Evolutionary conservation across 2,329 filamentous ascomycete genomes (phyloP).

Genomic region (Parasarocladium wereldwijsianum): DNA sequence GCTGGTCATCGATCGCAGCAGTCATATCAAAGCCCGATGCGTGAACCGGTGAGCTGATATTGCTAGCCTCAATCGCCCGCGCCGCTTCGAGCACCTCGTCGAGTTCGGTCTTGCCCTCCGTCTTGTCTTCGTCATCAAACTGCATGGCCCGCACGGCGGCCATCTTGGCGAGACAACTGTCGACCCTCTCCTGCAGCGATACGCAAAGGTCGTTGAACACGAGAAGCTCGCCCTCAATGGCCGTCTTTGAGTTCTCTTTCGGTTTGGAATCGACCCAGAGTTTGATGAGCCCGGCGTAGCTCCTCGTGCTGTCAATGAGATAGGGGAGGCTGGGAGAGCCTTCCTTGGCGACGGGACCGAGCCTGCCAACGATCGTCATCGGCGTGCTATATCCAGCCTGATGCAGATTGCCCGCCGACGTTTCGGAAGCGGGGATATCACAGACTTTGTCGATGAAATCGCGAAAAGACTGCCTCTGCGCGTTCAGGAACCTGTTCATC

Average conservation of each 20-base stretch:
- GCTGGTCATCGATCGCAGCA: too few relatives aligned
- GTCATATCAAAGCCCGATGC: too few relatives aligned
- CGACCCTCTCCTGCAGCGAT: conserved; percentile 32
- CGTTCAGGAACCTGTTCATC: conserved; percentile 77
- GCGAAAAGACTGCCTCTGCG: conserved; percentile 68
- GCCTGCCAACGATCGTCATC: conserved; percentile 70
- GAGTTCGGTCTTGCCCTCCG: conserved; percentile 16
- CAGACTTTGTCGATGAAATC: conserved; percentile 79
- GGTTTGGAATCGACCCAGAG: conserved; percentile 54
- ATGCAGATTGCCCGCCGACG: conserved; percentile 45
- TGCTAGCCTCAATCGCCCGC: conserved; percentile 20
- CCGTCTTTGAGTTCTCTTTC: conserved; percentile 17
- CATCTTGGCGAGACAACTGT: conserved; percentile 34
- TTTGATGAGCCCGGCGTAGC: conserved; percentile 70
- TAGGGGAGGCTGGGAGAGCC: conserved; percentile 90
- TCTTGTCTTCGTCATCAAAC: not conserved
- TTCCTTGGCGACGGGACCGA: conserved; percentile 70
- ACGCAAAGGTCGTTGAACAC: conserved; percentile 37
- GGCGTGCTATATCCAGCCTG: conserved; percentile 87
- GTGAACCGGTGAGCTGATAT: conserved; percentile 1
- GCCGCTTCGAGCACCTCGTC: conserved; percentile 33
- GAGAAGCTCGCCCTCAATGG: conserved; percentile 33
- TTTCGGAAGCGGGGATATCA: conserved; percentile 60
- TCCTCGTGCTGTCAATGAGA: conserved; percentile 76
- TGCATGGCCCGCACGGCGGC: conserved; percentile 28